Percentiles rank a stretch among this genome's conserved stretches.
Conservation (phyloP, 139 green algal genomes). For the Chlorella sp. region DNA sequence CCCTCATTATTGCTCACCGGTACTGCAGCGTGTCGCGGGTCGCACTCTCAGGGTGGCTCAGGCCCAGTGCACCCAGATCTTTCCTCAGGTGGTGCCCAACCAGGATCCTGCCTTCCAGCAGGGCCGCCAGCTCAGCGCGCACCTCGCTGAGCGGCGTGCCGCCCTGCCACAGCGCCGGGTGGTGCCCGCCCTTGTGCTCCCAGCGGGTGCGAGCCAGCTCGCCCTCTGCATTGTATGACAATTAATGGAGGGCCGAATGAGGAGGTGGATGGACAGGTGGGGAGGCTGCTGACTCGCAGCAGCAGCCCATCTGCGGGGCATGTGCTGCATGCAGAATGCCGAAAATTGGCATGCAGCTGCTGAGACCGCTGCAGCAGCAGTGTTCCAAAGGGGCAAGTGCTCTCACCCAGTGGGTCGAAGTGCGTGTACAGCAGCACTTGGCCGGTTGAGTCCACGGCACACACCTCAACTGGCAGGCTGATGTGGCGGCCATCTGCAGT, state of each 20-base stretch:
- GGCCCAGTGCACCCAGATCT: conserved; percentile 45
- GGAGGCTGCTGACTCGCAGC: no score
- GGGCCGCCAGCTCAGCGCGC: background rate
- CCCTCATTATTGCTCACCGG: no score
- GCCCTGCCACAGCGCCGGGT: background rate
- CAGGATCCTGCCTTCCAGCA: conserved; percentile 24
- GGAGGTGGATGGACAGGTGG: no score
- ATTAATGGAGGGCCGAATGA: no score
- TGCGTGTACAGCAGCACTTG: conserved; percentile 19
- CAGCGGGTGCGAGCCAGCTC: background rate
- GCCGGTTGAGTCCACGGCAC: conserved; percentile 37
- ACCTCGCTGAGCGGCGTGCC: conserved; percentile 25
- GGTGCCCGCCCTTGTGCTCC: conserved; percentile 31
- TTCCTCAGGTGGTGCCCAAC: conserved; percentile 53
- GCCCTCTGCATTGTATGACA: background rate
- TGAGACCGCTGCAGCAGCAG: no score
- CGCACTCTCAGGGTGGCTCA: conserved; percentile 20
- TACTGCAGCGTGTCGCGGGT: conserved; percentile 35
- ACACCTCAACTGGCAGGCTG: conserved; percentile 49
- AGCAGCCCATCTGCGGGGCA: no score
- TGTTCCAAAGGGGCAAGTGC: no score
- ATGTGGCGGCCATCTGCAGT: background rate
- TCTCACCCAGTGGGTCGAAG: conserved; percentile 38
- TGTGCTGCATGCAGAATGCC: no score
- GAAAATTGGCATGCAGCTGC: no score